Base-by-base conservation (phyloP, 2,329 filamentous ascomycete species). In the Alternaria rosae region DNA sequence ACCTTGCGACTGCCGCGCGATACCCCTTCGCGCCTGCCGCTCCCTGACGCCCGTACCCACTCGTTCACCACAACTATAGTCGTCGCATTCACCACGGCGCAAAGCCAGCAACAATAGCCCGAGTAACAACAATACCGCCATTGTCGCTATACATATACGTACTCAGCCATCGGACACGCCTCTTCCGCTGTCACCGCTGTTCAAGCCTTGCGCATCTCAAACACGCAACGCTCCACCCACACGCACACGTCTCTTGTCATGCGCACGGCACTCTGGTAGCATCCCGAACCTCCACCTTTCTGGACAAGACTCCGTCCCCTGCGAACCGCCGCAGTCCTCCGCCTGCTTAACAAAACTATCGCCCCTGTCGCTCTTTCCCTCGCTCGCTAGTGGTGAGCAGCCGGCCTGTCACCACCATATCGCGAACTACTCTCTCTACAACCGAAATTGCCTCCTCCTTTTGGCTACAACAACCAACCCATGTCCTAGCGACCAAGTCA, bases 361-460 rank as follows among this genome's bases (percentile, higher is more conserved):
- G 47, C 67, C 72, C 68, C 65, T 73, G 70, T 75, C 74, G 60
- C 69, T 75, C 73, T 63, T 68, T 74, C 64, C 50, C 60, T 61
- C 62, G 57, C 64, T 71, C 62, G 59, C 65, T 65, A 72, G 76
- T 76, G 75, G 74, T 78, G 70, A 69, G 70, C 77, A 79, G 77
- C 77, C 59, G 77, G 77, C 62, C 77, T 79, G 77, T 78, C 68
- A 76, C 75, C 72, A 77, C 71, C 44, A 51, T 21, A 63, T 64
- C 58, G 61, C 64, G 26, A 51, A 63, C 54, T 55, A 64, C 66
- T 43, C 62, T 63, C 62, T 60, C 62, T 48, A 59, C 54, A 52
- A 17, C 30, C 57, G 44, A 56, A 44, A 48, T 25, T 54, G 43
- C 50, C 35, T 45, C 35, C 51, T 42, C 35, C 51, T 53, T 53